Evolutionary conservation across 83 land plant species (phyloP), one percentile per base, ranked within the genome.

Genomic region (Larix sibirica): DNA sequence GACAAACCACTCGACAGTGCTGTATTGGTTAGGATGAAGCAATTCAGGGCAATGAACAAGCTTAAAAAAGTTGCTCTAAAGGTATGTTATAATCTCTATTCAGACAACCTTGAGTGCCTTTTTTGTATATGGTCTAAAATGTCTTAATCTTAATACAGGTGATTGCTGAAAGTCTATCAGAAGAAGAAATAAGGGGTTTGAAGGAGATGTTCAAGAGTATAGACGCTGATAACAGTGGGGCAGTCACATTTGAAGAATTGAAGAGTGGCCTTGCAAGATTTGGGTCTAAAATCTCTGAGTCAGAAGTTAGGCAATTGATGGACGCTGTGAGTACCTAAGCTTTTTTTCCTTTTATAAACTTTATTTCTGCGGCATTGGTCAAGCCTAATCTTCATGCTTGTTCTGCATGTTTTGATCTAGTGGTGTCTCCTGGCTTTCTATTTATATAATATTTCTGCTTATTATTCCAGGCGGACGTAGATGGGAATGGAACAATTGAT

Each of bases 161-260:
- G 26, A 94, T 96, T 77, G 99, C 99, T 16, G 95, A 91, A 81
- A 95, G 82, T 60, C 91, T 96, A 10, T 96, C 99, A 33, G 99
- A 96, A 85, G 99, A 96, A 82, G 99, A 96, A 85, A 95, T 96
- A n/a, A 89, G 88, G 83, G 99, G 99, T 23, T 86, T 96, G 88
- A 92, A 95, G 81, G 98, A 95, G 87, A 90, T 96, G 96, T 96
- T 96, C 86, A 95, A 90, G 74, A 88, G 90, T 47, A 95, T 96
- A 77, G 99, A 96, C 47, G 89, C 96, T 17, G 99, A 96, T 85
- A 90, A 93, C 76, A 96, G 95, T 90, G 99, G 99, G 58, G 95
- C 98, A 18, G 86, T 96, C 77, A 96, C 99, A 3, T 88, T 83
- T 66, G 98, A 96, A 77, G 99, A 96, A 81, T 82, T 96, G 24